phyloP scores from a whole-genome alignment of 495 filamentous ascomycete genomes.

The Friedmanniomyces endolithicus region DNA sequence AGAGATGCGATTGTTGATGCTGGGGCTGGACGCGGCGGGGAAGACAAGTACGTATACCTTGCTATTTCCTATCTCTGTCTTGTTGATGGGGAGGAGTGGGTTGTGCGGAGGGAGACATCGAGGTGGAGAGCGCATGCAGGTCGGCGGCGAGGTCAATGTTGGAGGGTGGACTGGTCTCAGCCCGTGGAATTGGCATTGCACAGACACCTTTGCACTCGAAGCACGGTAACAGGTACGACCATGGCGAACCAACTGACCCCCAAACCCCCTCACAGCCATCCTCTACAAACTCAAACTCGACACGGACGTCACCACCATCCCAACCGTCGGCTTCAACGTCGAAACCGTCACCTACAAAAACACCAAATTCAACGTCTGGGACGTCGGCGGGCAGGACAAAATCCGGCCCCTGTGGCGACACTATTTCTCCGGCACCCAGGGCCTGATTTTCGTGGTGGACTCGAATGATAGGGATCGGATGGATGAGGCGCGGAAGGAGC shows the following conservation, averaged over 20 bases:
- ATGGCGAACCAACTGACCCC: background rate
- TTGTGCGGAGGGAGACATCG: background rate
- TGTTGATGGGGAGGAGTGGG: background rate
- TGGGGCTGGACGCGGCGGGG: slow-evolving; percentile 92
- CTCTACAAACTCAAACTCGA: slow-evolving; percentile 99
- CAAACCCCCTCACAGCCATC: slow-evolving; percentile 47
- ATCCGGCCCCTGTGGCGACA: slow-evolving; percentile 96
- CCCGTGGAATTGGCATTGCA: background rate
- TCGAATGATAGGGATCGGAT: slow-evolving; percentile 75
- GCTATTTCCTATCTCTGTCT: background rate
- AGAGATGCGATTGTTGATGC: slow-evolving; percentile 96
- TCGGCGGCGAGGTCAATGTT: too few species aligned
- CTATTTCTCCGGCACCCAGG: slow-evolving; percentile 98
- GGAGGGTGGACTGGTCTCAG: background rate
- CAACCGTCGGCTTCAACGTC: slow-evolving; percentile 98
- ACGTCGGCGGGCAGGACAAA: slow-evolving; percentile 99
- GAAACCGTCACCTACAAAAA: slow-evolving; percentile 99
- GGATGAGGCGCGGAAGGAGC: slow-evolving; percentile 77
- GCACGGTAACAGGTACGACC: background rate
- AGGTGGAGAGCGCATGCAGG: background rate
- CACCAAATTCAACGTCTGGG: slow-evolving; percentile 99
- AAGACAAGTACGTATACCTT: slow-evolving; percentile 63
- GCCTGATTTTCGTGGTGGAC: slow-evolving; percentile 94
- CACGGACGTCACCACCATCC: slow-evolving; percentile 97
- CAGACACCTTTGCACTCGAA: too few species aligned